Evolutionary conservation across 78 protist genomes (phyloP), one percentile per base, ranked within the genome.

Genomic region (Isochrysis galbana): DNA sequence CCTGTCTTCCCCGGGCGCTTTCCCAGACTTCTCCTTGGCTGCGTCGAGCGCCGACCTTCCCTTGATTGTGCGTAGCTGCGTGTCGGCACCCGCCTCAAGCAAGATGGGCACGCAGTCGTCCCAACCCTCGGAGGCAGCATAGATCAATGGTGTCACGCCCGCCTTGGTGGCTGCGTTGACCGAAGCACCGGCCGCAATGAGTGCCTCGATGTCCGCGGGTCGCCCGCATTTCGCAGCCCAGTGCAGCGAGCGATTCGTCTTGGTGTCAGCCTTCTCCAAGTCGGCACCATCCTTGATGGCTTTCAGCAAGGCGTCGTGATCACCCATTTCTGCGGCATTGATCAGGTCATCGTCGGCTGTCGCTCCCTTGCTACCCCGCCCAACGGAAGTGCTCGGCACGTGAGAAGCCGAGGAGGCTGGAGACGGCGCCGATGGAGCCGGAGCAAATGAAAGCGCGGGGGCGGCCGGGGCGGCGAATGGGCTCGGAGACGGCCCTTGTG

Each of bases 141-240:
- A 19, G 26, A 47, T 32, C 25, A 84, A 44, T 7, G 90, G 34
- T 10, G 90, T 84, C 72, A 34, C 72, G 45, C 90, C 90, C 34
- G 39, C 74, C 69, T 45, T 82, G 39, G 41, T 45, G 42, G 1
- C 25, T 39, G 38, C 39, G 67, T 82, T 39, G 32, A 45, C n/a
- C 67, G 10, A 1, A 10, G 89, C 89, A 14, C 67, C 67, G 41
- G 38, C 41, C 10, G 7, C 89, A 14, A 82, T 21, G 14, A 82
- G 89, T 29, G 61, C 38, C 29, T 7, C 26, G 32, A 82, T 11
- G 39, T 45, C 61, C 32, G n/a, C 89, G 14, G 25, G 22, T 26
- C 89, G 89, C 29, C 89, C 89, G 51, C 42, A 36, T 41, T 46
- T 82, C 42, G 89, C 89, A 25, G 89, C 89, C 51, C 61, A 82